These are phyloP conservation scores for Graphilbum fragrans DNA, from an alignment of 2,329 filamentous ascomycete genomes.

Conservation along the genomic window DNA sequence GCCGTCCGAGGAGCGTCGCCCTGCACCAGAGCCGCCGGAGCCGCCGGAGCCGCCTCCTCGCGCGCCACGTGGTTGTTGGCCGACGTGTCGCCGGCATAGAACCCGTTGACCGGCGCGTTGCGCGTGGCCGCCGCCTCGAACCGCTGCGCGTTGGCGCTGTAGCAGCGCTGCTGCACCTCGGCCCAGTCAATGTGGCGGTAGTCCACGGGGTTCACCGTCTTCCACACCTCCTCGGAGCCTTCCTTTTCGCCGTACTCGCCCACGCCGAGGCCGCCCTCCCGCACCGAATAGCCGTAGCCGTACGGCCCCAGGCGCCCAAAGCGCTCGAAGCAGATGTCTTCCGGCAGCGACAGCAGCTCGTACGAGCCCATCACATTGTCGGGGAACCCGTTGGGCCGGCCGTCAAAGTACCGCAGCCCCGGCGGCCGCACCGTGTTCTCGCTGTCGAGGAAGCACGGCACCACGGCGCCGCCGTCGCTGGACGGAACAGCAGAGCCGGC, in stretches of 20 bases:
- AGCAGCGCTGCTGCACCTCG: conserved; percentile 63
- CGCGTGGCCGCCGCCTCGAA: conserved; percentile 42
- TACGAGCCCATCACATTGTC: conserved; percentile 81
- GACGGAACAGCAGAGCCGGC: conserved; percentile 1
- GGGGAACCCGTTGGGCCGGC: conserved; percentile 74
- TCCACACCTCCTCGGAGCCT: conserved; percentile 71
- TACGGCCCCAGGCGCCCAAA: conserved; percentile 84
- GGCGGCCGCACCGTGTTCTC: conserved; percentile 56
- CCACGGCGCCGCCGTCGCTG: conserved; percentile 23
- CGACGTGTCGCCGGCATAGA: conserved; percentile 27
- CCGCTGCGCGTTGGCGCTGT: conserved; percentile 54
- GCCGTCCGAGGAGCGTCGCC: conserved; percentile 48
- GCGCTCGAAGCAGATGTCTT: conserved; percentile 87
- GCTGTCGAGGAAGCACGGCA: conserved; percentile 69
- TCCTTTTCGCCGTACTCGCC: conserved; percentile 75
- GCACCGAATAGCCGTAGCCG: conserved; percentile 72
- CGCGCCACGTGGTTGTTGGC: conserved; percentile 6
- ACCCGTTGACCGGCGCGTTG: conserved; percentile 32
- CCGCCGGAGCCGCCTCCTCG: neutral
- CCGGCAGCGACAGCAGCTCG: conserved; percentile 61
- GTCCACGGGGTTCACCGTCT: conserved; percentile 57
- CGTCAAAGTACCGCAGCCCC: conserved; percentile 58
- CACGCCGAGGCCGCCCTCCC: conserved; percentile 70
- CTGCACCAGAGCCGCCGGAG: neutral
- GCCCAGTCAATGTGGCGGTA: conserved; percentile 70